Base-by-base conservation (phyloP, 2,329 filamentous ascomycete genomes). In the Biscogniauxia marginata region DNA sequence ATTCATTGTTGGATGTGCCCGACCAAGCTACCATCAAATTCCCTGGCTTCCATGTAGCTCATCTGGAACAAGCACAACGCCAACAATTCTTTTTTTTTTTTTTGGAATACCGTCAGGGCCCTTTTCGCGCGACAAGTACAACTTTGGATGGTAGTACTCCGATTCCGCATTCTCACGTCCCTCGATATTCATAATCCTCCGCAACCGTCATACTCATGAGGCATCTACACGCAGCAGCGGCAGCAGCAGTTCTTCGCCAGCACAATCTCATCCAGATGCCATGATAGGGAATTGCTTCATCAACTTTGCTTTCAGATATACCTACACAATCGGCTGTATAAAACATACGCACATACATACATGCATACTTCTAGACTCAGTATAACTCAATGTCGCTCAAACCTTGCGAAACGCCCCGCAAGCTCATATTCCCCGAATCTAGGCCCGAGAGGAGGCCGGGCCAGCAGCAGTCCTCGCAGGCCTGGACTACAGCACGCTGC, bases 401-500 rank as follows among this genome's bases (percentile, higher is more conserved):
- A 25, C 51, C 56, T 2, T 58, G 61, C 39, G 56, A 57, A 19
- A 56, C 62, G 49, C 60, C 62, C 4, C 61, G 50, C 52, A 63
- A 59, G 49, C 60, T 66, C 49, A 60, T 63, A 56, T 55, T 52
- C 23, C 23, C 60, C 20, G 56, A 52, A 47, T 50, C 59, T 30
- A 66, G 55, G 34, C 45, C 57, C 20, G 60, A 63, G 16, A 57
- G 53, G 23, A 51, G 25, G n/a, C n/a, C 46, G n/a, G 54, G 54
- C 30, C 30, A 11, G 34, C 61, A 64, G 11, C 30, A 39, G 16
- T 34, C 53, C 22, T 54, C 60, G 47, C 60, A 66, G 16, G 61
- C 66, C n/a, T 74, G 76, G 76, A 78, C 75, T 9, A 66, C 75
- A 20, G 70, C 75, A 30, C 71, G 75, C 56, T 78, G 76, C 52